A percentile compares a stretch with the other conserved stretches of the same genome.
Conservation (phyloP, 2,329 filamentous ascomycete genomes). For the Davidsoniella virescens region DNA sequence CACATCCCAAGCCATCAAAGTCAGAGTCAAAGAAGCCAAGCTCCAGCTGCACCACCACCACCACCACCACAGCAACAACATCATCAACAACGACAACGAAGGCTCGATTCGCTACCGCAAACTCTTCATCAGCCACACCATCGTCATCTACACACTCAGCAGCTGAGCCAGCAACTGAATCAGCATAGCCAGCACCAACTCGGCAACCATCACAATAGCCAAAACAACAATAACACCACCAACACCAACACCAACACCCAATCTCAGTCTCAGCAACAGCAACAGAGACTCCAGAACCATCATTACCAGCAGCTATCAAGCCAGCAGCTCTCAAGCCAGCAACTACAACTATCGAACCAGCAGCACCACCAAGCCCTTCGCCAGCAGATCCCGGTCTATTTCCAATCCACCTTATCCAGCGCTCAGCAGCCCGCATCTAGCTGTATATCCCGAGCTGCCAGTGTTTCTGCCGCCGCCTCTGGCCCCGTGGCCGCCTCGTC, state of each 20-base stretch:
- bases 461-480: not conserved
- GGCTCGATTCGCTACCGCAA: not conserved
- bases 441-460: not conserved
- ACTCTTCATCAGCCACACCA: conserved; percentile 3
- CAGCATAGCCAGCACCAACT: conserved; percentile 14
- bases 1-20: too few relatives aligned
- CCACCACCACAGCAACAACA: conserved; percentile 14
- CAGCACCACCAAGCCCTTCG: conserved; percentile 1
- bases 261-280: not conserved
- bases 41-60: too few relatives aligned
- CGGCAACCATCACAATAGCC: conserved; percentile 3
- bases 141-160: conserved; percentile 14
- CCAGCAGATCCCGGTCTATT: not conserved
- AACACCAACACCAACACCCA: conserved; percentile 1
- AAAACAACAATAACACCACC: conserved; percentile 13
- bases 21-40: too few relatives aligned
- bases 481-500: conserved; percentile 3
- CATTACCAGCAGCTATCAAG: not conserved
- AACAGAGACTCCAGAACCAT: not conserved
- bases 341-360: not conserved
- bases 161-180: conserved; percentile 6
- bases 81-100: conserved; percentile 6
- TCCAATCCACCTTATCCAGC: not conserved
- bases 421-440: not conserved
- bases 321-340: not conserved